These are phyloP conservation scores for Lolium rigidum DNA, from an alignment of 176 grass and related monocot genomes.

Conservation along the genomic window DNA sequence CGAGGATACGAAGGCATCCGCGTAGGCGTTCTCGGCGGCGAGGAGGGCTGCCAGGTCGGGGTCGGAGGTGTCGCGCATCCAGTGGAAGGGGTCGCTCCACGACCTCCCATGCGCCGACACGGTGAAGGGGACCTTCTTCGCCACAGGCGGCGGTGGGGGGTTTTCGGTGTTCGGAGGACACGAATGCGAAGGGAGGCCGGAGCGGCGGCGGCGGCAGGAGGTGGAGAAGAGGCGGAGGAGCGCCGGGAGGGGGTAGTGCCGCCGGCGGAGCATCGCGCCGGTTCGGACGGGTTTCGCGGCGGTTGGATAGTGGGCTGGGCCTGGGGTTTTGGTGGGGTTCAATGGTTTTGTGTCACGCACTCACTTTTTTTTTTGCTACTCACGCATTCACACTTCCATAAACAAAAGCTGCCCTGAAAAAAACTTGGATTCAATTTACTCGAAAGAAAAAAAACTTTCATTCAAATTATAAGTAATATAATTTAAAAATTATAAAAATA, in stretches of 20 bases:
- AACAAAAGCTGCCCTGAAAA: not conserved
- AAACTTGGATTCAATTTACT: not conserved
- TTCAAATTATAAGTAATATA: too few species aligned
- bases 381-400: not conserved
- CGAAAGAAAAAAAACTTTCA: too few species aligned
- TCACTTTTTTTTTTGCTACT: not conserved
- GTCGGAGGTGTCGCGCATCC: slow-evolving; percentile 87
- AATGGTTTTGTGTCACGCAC: not conserved
- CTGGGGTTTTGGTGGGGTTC: slow-evolving; percentile 2
- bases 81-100: slow-evolving; percentile 89
- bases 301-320: not conserved
- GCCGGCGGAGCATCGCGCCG: slow-evolving; percentile 51
- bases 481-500: too few species aligned
- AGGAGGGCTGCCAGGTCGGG: slow-evolving; percentile 66
- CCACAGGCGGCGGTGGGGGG: slow-evolving; percentile 41
- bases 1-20: slow-evolving; percentile 65
- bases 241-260: slow-evolving; percentile 17
- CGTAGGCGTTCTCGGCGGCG: slow-evolving; percentile 69
- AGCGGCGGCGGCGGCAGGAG: slow-evolving; percentile 39
- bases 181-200: not conserved
- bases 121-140: slow-evolving; percentile 83
- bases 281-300: slow-evolving; percentile 24
- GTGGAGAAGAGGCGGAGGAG: slow-evolving; percentile 47
- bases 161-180: not conserved
- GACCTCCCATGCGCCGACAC: slow-evolving; percentile 68